Conservation (phyloP, 2,329 filamentous ascomycete genomes). For the Colletotrichum brevisporum region DNA sequence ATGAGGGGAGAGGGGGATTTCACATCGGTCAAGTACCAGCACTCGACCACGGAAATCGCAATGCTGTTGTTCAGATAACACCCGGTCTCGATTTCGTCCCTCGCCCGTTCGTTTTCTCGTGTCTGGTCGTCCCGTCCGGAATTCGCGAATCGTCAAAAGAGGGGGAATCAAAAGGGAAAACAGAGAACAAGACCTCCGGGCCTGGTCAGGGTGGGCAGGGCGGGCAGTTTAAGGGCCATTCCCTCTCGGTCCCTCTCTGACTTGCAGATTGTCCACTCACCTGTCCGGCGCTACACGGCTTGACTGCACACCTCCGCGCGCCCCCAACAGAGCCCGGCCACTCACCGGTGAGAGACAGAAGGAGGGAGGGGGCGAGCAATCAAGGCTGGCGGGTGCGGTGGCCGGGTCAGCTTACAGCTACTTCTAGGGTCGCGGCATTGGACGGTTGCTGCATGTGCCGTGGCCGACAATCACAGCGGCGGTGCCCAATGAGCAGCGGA, state of each 20-base stretch:
- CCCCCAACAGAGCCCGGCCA: not conserved
- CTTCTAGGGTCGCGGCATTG: slow-evolving; percentile 21
- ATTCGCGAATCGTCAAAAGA: slow-evolving; percentile 9
- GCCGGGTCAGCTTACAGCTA: slow-evolving; percentile 28
- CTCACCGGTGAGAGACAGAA: slow-evolving; percentile 22
- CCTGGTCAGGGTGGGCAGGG: slow-evolving; percentile 25
- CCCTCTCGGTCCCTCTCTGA: not conserved
- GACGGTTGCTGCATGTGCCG: slow-evolving; percentile 40
- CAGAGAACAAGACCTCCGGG: not conserved
- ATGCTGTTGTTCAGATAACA: not conserved
- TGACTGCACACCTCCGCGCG: slow-evolving; percentile 3
- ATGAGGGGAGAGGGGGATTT: slow-evolving; percentile 2
- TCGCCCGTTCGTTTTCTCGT: slow-evolving; percentile 8
- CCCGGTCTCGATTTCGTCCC: not conserved
- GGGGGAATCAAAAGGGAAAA: slow-evolving; percentile 13
- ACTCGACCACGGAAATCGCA: slow-evolving; percentile 16
- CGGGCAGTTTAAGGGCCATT: slow-evolving; percentile 41
- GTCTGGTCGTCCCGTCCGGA: slow-evolving; percentile 18
- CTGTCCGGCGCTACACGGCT: too few species aligned
- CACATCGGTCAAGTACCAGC: slow-evolving; percentile 39
- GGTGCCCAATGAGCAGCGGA: slow-evolving; percentile 35
- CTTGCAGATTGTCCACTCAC: slow-evolving; percentile 11
- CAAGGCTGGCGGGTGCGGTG: slow-evolving; percentile 7
- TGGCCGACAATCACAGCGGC: slow-evolving; percentile 39
- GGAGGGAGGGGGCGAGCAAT: slow-evolving; percentile 24